A percentile compares a stretch with the other conserved stretches of the same genome.
phyloP scores from a whole-genome alignment of 1,139 yeast genomes.

The Candida sp. region DNA sequence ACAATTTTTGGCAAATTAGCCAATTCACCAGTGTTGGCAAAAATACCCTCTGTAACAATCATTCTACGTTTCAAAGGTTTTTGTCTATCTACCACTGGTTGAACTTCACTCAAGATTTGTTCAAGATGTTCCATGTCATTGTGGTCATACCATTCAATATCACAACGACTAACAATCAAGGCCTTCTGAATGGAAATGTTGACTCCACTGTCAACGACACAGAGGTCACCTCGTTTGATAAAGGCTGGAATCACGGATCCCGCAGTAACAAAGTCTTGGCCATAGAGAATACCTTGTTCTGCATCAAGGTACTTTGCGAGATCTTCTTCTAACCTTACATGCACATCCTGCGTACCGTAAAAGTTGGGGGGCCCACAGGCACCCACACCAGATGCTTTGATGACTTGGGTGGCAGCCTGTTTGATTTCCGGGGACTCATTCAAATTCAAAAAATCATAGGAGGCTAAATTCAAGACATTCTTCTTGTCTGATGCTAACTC shows the following conservation, averaged over 20 bases:
- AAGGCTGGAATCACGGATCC: slow-evolving; percentile 98
- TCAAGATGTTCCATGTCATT: slow-evolving; percentile 85
- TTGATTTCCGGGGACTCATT: slow-evolving; percentile 45
- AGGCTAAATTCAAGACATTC: slow-evolving; percentile 58
- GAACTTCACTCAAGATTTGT: slow-evolving; percentile 57
- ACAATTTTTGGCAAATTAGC: slow-evolving; percentile 70
- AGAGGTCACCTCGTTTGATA: slow-evolving; percentile 90
- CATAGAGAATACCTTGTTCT: slow-evolving; percentile 80
- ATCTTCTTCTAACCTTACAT: slow-evolving; percentile 74
- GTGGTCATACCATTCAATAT: slow-evolving; percentile 81
- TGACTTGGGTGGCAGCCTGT: slow-evolving; percentile 55
- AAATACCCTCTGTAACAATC: slow-evolving; percentile 87
- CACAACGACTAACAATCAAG: slow-evolving; percentile 79
- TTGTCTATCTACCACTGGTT: slow-evolving; percentile 60
- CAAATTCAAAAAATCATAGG: slow-evolving; percentile 61
- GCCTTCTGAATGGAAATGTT: slow-evolving; percentile 86
- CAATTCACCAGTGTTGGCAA: slow-evolving; percentile 77
- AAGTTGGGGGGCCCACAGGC: slow-evolving; percentile 99
- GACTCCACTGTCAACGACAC: slow-evolving; percentile 83
- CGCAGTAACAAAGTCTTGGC: slow-evolving; percentile 89
- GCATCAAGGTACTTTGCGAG: slow-evolving; percentile 72
- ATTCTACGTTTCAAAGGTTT: slow-evolving; percentile 83
- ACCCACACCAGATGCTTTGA: slow-evolving; percentile 85
- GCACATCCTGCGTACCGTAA: slow-evolving; percentile 94
- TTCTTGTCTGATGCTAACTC: slow-evolving; percentile 10